phyloP scores from a whole-genome alignment of 106 monocot genomes.

The Dendrobium catenatum region DNA sequence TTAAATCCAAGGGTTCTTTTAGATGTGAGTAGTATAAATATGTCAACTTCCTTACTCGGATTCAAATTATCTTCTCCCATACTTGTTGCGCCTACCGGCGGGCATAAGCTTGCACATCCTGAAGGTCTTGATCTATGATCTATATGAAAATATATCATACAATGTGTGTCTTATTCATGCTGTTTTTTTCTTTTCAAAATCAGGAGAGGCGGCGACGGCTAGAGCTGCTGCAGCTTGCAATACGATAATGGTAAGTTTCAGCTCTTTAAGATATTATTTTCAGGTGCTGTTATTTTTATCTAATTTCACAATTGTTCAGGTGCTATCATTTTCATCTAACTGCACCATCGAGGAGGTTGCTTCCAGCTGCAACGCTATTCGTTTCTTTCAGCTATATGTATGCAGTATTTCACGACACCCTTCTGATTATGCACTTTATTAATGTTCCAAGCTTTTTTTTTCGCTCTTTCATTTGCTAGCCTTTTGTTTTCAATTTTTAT shows the following conservation, averaged over 20 bases:
- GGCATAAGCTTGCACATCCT: constrained; percentile 46
- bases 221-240: constrained; percentile 80
- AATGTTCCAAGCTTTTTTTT: neutral
- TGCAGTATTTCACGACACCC: neutral
- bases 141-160: neutral
- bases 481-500: neutral
- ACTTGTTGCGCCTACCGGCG: constrained; percentile 36
- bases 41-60: constrained; percentile 38
- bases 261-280: constrained; percentile 1
- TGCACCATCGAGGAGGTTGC: constrained; percentile 70
- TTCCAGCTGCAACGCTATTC: constrained; percentile 60
- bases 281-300: too few species aligned
- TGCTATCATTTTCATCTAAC: constrained; percentile 52
- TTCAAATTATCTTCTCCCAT: constrained; percentile 31
- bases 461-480: neutral
- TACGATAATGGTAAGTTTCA: constrained; percentile 49
- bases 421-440: neutral
- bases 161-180: constrained; percentile 6
- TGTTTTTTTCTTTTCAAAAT: constrained; percentile 8
- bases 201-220: constrained; percentile 65
- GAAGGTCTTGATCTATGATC: constrained; percentile 33
- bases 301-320: constrained; percentile 20
- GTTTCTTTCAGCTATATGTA: constrained; percentile 84
- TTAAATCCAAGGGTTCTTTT: constrained; percentile 39
- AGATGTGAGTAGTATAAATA: constrained; percentile 35